phyloP scores from a whole-genome alignment of 2,329 filamentous ascomycete genomes.

The Incumbomyces lentus region DNA sequence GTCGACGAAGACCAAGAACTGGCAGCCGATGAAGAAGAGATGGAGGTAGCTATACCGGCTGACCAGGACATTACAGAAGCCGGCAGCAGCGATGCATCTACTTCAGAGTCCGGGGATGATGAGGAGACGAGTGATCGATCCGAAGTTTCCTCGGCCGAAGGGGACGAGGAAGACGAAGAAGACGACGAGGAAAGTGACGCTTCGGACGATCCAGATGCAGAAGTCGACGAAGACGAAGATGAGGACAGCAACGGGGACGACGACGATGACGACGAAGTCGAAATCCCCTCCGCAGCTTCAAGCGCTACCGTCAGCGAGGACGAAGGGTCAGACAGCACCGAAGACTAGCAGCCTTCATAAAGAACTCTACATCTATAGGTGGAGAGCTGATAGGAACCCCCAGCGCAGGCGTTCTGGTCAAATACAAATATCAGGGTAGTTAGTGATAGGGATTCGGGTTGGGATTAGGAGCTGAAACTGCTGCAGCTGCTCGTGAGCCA shows the following conservation, averaged over 20 bases:
- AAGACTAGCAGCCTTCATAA: constrained; percentile 3
- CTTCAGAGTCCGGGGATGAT: not conserved
- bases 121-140: constrained; percentile 2
- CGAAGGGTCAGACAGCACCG: not conserved
- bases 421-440: not conserved
- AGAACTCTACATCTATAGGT: constrained; percentile 4
- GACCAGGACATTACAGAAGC: constrained; percentile 2
- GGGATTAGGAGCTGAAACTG: too few relatives aligned
- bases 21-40: constrained; percentile 7
- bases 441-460: too few relatives aligned
- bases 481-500: too few relatives aligned
- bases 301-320: not conserved
- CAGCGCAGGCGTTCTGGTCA: constrained; percentile 3
- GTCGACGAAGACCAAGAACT: not conserved
- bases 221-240: not conserved
- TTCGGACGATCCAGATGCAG: constrained; percentile 7
- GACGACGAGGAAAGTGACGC: constrained; percentile 7
- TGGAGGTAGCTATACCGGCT: constrained; percentile 5
- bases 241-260: not conserved
- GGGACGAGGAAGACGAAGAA: not conserved
- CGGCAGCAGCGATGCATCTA: not conserved
- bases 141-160: constrained; percentile 1
- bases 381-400: constrained; percentile 1
- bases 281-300: constrained; percentile 6
- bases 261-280: constrained; percentile 16